Base-by-base conservation (phyloP, 2,329 filamentous ascomycete genomes). In the Paracorniculantispora psalliotae region DNA sequence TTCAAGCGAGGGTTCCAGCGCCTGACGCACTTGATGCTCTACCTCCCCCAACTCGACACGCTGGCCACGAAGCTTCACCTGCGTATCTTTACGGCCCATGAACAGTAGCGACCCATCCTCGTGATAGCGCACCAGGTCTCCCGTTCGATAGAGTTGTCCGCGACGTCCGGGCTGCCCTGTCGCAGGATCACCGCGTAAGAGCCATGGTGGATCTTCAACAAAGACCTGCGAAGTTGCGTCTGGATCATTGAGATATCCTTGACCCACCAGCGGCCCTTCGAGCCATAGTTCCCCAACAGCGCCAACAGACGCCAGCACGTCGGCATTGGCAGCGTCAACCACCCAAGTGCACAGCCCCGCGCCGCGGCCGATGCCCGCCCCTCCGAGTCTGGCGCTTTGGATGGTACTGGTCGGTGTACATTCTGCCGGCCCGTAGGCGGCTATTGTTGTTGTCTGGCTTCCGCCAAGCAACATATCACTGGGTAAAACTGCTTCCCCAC, bases 1-100 rank as follows among this genome's bases (percentile, higher is more conserved):
- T n/a, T n/a, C n/a, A n/a, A n/a, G n/a, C n/a, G n/a, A n/a, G n/a
- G n/a, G n/a, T n/a, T n/a, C n/a, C n/a, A n/a, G n/a, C n/a, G n/a
- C n/a, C n/a, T n/a, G n/a, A n/a, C n/a, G n/a, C n/a, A n/a, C n/a
- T n/a, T n/a, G n/a, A n/a, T 51, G 56, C 4, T 71, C 69, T 4
- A 72, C 60, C n/a, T 73, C 72, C 0, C 61, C 67, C 3, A 82
- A 73, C 68, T 82, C 86, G 43, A 84, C 74, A 30, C 82, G 71
- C 60, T 79, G 84, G 15, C 86, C 86, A 13, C 79, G 76, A 5
- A 87, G 69, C 66, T 87, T 87, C 47, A 86, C 75, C 65, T 86
- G 83, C 0, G 75, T 76, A 62, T 87, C 83, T 62, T 83, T 83
- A 15, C 84, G 74, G n/a, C 80, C 80, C 19, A 81, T 61, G 43